Evolutionary conservation across 2,329 filamentous ascomycete species (phyloP), one percentile per base, ranked within the genome.

Genomic region (Colletotrichum musicola): DNA sequence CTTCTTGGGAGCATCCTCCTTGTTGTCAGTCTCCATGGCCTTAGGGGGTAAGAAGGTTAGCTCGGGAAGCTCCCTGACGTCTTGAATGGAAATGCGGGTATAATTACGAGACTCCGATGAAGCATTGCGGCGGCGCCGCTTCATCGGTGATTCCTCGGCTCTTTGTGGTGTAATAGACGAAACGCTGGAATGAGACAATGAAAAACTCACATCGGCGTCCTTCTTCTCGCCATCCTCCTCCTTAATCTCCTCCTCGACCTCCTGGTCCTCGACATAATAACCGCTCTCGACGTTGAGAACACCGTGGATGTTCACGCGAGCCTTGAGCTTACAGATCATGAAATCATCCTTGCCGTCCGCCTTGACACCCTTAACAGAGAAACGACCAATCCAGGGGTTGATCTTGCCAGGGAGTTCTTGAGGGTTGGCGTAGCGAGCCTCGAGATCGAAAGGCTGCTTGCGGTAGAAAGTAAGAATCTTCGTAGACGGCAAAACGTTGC

Each of bases 281-380:
- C 95, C 96, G 71, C 91, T 95, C 85, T 99, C 96, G 44, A 99
- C 92, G 79, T 98, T 98, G 73, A 99, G 86, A 68, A 99, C 89
- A 81, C 96, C 96, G 84, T 98, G 95, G 72, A 98, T 89, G 84
- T 99, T 99, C 64, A 99, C 89, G 72, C 96, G 91, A 55, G 96
- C 95, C 89, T 98, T 98, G 71, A 99, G 91, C 86, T 99, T 99
- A 92, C 96, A 99, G 77, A 98, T 97, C 95, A 99, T 98, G 82
- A 98, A 99, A 80, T 98, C 96, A 69, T 97, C 93, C 79, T 96
- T 95, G 73, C 91, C 89, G 78, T 97, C 94, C 47, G 94, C 92
- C 88, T 98, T 95, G 78, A 99, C 95, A 53, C 93, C 93, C 89
- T 99, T 99, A 80, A 99, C 94, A 49, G 95, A 97, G 86, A 99